These are phyloP conservation scores for Akebia trifoliata DNA, from an alignment of 164 flowering plant species.

Conservation along the genomic window DNA sequence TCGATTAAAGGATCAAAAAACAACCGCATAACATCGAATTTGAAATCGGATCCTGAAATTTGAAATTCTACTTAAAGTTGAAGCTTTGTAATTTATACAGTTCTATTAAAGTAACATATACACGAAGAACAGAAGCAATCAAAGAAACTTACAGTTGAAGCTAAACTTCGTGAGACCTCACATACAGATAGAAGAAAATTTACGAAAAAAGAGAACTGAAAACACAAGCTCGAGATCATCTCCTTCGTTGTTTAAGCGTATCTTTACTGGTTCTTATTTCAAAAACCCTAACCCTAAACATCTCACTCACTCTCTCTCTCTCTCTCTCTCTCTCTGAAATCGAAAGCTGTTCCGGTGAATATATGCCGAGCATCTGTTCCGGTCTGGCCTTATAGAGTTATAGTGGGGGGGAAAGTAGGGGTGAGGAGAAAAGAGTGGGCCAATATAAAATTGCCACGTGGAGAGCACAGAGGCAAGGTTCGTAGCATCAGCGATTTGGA, in stretches of 20 bases:
- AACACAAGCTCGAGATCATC: neutral
- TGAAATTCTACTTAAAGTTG: neutral
- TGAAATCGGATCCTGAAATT: neutral
- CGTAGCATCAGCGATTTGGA: slow-evolving; percentile 28
- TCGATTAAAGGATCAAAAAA: neutral
- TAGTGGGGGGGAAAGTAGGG: neutral
- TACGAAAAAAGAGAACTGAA: neutral
- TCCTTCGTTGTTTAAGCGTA: neutral
- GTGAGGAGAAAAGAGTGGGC: slow-evolving; percentile 1
- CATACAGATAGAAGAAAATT: neutral
- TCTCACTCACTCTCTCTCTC: neutral
- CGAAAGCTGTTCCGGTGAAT: slow-evolving; percentile 23
- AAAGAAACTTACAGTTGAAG: slow-evolving; percentile 16
- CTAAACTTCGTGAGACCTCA: neutral
- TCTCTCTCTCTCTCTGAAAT: slow-evolving; percentile 5
- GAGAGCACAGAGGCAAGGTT: slow-evolving; percentile 11
- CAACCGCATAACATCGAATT: neutral
- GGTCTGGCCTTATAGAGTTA: neutral
- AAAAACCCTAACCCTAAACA: neutral
- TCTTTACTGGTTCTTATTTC: neutral
- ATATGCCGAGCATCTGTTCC: slow-evolving; percentile 13
- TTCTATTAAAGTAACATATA: slow-evolving; percentile 2
- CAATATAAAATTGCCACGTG: slow-evolving; percentile 14
- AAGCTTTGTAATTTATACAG: slow-evolving; percentile 1
- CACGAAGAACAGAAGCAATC: neutral